phyloP scores from a whole-genome alignment of 2,329 filamentous ascomycete genomes.

The Fusarium sp. region DNA sequence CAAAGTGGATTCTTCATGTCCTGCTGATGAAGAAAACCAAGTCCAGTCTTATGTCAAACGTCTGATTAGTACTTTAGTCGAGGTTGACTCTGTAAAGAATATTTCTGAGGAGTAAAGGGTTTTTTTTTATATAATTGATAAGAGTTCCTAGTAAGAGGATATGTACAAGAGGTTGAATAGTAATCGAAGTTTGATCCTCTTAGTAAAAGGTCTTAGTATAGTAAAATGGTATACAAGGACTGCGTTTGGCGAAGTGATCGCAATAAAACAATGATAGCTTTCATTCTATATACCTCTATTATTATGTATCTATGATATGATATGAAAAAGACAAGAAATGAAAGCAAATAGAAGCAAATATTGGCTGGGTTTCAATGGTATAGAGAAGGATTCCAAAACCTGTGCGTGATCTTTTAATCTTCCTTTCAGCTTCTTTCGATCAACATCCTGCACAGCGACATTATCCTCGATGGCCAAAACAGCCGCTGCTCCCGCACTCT shows the following conservation, averaged over 20 bases:
- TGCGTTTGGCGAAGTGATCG: not conserved
- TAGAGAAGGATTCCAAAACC: not conserved
- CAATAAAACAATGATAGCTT: not conserved
- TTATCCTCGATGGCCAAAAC: constrained; percentile 26
- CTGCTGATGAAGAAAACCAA: not conserved
- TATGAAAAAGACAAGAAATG: not conserved
- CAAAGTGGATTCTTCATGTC: not conserved
- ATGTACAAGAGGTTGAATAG: not conserved
- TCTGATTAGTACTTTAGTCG: not conserved
- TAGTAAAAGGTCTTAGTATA: too few species aligned
- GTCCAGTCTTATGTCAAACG: not conserved
- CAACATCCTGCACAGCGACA: constrained; percentile 19
- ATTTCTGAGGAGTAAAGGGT: not conserved
- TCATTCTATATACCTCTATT: not conserved
- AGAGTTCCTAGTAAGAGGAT: not conserved
- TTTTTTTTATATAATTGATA: fast-evolving
- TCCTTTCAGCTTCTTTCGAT: constrained; percentile 2
- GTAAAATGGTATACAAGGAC: too few species aligned
- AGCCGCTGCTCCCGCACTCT: constrained; percentile 22
- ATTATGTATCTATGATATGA: not conserved
- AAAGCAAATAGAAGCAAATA: not conserved
- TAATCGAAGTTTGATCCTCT: too few species aligned
- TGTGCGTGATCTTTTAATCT: constrained; percentile 3
- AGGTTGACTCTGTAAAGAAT: not conserved
- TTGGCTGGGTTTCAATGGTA: not conserved